Evolutionary conservation across 2,329 filamentous ascomycete genomes (phyloP).

Genomic region (Venturia oleaginea): DNA sequence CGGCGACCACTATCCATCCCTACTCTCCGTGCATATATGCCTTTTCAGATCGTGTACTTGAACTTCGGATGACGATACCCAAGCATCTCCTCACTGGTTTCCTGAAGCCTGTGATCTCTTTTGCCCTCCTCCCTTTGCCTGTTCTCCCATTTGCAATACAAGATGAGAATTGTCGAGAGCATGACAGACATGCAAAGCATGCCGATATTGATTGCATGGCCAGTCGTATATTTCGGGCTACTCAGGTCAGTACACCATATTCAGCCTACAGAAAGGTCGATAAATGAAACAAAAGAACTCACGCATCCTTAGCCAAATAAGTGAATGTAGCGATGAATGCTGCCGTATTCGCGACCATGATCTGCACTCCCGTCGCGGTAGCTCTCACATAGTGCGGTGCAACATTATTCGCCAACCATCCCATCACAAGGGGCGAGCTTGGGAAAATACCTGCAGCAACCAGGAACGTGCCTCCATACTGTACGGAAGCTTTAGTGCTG

Average conservation of each 20-base stretch:
- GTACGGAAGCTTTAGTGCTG: not conserved
- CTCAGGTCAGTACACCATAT: conserved; percentile 40
- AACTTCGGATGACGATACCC: conserved; percentile 35
- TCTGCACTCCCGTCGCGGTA: conserved; percentile 33
- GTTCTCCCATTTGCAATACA: conserved; percentile 36
- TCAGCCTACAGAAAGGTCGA: no score
- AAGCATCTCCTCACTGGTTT: conserved; percentile 24
- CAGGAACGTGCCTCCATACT: conserved; percentile 10
- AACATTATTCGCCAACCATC: conserved; percentile 36
- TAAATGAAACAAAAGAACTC: conserved; percentile 28
- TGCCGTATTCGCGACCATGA: conserved; percentile 34
- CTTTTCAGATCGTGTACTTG: conserved; percentile 25
- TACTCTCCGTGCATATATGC: no score
- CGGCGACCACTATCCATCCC: no score
- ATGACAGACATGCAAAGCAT: conserved; percentile 29
- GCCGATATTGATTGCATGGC: conserved; percentile 36
- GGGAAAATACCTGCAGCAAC: conserved; percentile 11
- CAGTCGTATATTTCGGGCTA: conserved; percentile 34
- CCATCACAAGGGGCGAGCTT: conserved; percentile 13
- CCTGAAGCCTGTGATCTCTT: conserved; percentile 28
- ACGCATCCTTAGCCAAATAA: conserved; percentile 35
- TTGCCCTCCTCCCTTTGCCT: conserved; percentile 29
- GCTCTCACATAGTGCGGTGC: conserved; percentile 36
- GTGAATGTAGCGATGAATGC: conserved; percentile 39
- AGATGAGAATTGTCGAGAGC: conserved; percentile 25